Evolutionary conservation across 2,329 filamentous ascomycete species (phyloP), one percentile per base, ranked within the genome.

Genomic region (Fusarium setosum): DNA sequence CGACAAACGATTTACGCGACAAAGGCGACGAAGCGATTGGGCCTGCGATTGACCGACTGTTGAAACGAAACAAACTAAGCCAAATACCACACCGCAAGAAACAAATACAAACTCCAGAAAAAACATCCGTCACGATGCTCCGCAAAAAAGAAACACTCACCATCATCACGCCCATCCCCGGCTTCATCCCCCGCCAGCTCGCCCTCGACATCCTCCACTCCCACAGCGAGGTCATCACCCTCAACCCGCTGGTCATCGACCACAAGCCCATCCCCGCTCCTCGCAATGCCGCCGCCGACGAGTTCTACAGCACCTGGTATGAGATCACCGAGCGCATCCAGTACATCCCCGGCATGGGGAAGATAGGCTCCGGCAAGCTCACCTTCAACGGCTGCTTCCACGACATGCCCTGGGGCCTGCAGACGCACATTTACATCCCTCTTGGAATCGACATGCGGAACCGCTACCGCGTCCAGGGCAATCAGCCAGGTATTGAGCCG

Each of bases 301-400:
- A 92, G 76, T 92, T 84, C 78, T 92, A 90, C 77, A 88, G 88
- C 63, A 90, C 89, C 26, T 92, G 90, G 90, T 92, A 92, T 75
- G 88, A 92, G 76, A 91, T 92, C 72, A 85, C 80, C 57, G 85
- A 92, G 81, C 85, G 88, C 70, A 89, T 92, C 60, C 89, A 91
- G 73, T 87, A 88, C 68, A 79, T 91, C 6, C 89, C 90, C 1
- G 90, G 90, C 31, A 79, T 91, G 55, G 89, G 89, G 67, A 87
- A 82, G 76, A 82, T 90, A 60, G 88, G 88, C 21, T 86, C 87
- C 4, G 85, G 88, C 73, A 86, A 87, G 72, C 90, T 92, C 76
- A 84, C 81, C 44, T 92, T 92, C 79, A 90, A 88, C 61, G 90
- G 88, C 60, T 90, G 89, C 72, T 92, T 92, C 74, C 90, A 92